Percentiles rank a stretch among this genome's conserved stretches.
These are phyloP conservation scores for Neofusicoccum kwambonambiense DNA, from an alignment of 2,329 filamentous ascomycete species.

Conservation along the genomic window DNA sequence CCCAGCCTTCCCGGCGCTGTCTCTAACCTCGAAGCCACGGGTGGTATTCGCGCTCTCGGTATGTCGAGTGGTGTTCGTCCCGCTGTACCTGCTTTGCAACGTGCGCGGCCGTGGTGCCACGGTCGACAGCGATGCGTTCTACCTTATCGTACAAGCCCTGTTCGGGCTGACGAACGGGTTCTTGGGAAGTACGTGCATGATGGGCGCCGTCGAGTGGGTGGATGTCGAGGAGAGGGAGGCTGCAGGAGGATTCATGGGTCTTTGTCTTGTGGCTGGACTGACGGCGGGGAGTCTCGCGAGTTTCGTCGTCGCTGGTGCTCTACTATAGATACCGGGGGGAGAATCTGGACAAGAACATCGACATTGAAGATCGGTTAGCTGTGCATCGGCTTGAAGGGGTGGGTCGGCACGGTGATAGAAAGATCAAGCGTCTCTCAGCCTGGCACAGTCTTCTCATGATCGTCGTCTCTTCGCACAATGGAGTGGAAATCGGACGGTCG, in stretches of 20 bases:
- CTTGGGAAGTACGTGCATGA: constrained; percentile 86
- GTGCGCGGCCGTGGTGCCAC: constrained; percentile 70
- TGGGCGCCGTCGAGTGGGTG: constrained; percentile 80
- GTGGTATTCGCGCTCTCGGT: constrained; percentile 67
- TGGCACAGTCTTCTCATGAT: no score
- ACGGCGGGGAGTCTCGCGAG: constrained; percentile 84
- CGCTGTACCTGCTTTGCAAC: constrained; percentile 88
- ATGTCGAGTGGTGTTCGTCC: constrained; percentile 68
- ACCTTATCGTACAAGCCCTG: constrained; percentile 77
- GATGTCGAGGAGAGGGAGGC: constrained; percentile 80
- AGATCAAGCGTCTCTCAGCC: no score
- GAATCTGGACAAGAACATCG: not conserved
- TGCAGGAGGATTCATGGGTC: constrained; percentile 88
- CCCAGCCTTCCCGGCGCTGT: constrained; percentile 58
- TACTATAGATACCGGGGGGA: not conserved
- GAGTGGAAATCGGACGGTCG: no score
- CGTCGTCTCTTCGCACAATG: no score
- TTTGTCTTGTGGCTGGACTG: constrained; percentile 83
- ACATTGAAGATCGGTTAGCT: not conserved
- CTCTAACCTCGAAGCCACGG: constrained; percentile 61
- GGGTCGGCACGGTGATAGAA: not conserved
- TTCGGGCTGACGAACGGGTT: constrained; percentile 89
- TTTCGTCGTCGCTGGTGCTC: constrained; percentile 61
- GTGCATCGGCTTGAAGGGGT: not conserved
- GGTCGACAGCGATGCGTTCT: constrained; percentile 81